Evolutionary conservation across 345 rosid species (phyloP).

Genomic region (Camelina neglecta): DNA sequence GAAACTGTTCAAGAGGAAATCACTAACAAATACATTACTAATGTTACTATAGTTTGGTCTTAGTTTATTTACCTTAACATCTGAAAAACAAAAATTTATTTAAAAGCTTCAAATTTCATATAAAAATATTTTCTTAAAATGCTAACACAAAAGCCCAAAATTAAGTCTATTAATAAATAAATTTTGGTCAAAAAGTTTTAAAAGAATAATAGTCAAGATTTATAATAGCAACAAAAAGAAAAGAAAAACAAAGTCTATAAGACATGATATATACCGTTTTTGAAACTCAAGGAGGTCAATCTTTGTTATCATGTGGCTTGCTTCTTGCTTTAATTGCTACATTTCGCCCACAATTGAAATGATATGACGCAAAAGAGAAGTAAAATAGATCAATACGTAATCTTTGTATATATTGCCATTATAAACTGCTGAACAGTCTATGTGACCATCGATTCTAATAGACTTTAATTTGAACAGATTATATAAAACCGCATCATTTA

Average conservation of each 20-base stretch:
- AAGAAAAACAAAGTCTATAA: not conserved
- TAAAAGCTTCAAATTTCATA: too few species aligned
- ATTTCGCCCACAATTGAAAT: slow-evolving; percentile 18
- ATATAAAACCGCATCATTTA: not conserved
- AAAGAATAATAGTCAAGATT: not conserved
- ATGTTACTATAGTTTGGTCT: not conserved
- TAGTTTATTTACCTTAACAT: not conserved
- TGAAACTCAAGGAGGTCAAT: slow-evolving; percentile 63
- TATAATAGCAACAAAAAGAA: not conserved
- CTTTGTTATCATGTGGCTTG: slow-evolving; percentile 52
- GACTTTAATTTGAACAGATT: not conserved
- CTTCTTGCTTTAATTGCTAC: slow-evolving; percentile 65
- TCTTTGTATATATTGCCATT: not conserved
- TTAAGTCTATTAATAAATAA: not conserved
- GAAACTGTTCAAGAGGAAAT: not conserved
- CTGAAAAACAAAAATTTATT: not conserved
- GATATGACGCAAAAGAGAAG: slow-evolving; percentile 4
- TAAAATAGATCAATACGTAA: not conserved
- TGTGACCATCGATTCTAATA: not conserved
- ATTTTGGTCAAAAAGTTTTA: not conserved
- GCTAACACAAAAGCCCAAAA: not conserved
- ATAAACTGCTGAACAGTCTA: slow-evolving; percentile 1
- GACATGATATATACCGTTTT: slow-evolving; percentile 49
- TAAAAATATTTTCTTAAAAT: not conserved
- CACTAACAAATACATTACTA: not conserved